These are phyloP conservation scores for Falciphora oryzae DNA, from an alignment of 2,329 filamentous ascomycete species.

Conservation along the genomic window DNA sequence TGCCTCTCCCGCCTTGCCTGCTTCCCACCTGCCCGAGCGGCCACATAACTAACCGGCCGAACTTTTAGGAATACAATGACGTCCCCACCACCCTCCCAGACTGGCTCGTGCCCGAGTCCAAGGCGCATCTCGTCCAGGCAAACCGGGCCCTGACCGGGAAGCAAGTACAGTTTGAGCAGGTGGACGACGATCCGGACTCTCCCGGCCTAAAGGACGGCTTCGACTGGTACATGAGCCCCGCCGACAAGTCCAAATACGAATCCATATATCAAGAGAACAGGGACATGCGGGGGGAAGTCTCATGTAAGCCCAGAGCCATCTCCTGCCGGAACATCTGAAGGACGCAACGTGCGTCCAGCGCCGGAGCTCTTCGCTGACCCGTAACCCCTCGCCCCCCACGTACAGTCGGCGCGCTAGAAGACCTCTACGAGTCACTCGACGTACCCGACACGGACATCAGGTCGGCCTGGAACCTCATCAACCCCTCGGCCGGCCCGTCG, in stretches of 20 bases:
- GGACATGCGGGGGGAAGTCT: constrained; percentile 77
- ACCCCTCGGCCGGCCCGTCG: constrained; percentile 73
- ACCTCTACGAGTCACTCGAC: constrained; percentile 77
- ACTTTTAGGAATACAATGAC: constrained; percentile 71
- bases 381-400: background rate
- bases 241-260: constrained; percentile 90
- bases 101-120: constrained; percentile 95
- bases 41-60: background rate
- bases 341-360: too few relatives aligned
- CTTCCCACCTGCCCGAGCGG: too few relatives aligned
- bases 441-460: constrained; percentile 74
- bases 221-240: constrained; percentile 98
- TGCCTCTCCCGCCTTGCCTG: background rate
- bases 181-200: constrained; percentile 77
- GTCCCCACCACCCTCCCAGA: constrained; percentile 84
- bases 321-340: too few relatives aligned
- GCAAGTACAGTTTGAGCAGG: constrained; percentile 75
- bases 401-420: constrained; percentile 68
- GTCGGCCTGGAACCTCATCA: constrained; percentile 95
- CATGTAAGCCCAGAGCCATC: constrained; percentile 47
- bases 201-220: constrained; percentile 90
- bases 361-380: background rate
- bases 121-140: constrained; percentile 84
- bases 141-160: constrained; percentile 72
- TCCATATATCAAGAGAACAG: constrained; percentile 94